Conservation (phyloP, 1,284 basidiomycete genomes). For the Trichosporon faecale region DNA sequence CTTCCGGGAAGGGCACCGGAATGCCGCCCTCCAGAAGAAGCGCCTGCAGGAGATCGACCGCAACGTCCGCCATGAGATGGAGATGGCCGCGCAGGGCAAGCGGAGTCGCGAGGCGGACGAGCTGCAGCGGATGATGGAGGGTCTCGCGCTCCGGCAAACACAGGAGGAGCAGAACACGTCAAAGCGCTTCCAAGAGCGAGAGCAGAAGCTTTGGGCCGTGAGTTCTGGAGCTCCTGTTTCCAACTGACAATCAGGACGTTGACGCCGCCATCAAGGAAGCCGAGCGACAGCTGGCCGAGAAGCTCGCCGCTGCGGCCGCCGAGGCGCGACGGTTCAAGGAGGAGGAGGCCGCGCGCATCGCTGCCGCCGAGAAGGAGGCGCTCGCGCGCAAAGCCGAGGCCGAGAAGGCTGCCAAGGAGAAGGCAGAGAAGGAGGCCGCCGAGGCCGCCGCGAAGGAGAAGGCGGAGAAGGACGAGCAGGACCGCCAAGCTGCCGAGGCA, state of each 20-base stretch:
- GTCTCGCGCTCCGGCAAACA: slow-evolving; percentile 33
- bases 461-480: slow-evolving; percentile 20
- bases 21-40: slow-evolving; percentile 9
- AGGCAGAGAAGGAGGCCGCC: slow-evolving; percentile 22
- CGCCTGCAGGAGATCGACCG: slow-evolving; percentile 14
- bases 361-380: slow-evolving; percentile 31
- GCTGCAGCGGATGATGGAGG: slow-evolving; percentile 36
- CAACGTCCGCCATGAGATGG: slow-evolving; percentile 23
- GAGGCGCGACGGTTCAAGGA: slow-evolving; percentile 24
- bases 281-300: slow-evolving; percentile 27
- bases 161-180: slow-evolving; percentile 37
- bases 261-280: slow-evolving; percentile 38
- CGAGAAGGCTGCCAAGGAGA: slow-evolving; percentile 29
- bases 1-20: slow-evolving; percentile 25
- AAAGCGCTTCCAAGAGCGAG: slow-evolving; percentile 35
- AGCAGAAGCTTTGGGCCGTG: slow-evolving; percentile 43
- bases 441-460: slow-evolving; percentile 15
- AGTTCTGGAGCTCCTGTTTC: slow-evolving; percentile 6
- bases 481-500: slow-evolving; percentile 23
- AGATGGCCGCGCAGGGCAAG: slow-evolving; percentile 17
- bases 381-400: slow-evolving; percentile 29
- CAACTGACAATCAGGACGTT: slow-evolving; percentile 32
- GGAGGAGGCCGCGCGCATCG: slow-evolving; percentile 30
- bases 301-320: slow-evolving; percentile 17
- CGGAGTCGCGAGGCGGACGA: slow-evolving; percentile 35